These are phyloP conservation scores for Exophiala viscosa DNA, from an alignment of 2,329 filamentous ascomycete genomes.

Conservation along the genomic window DNA sequence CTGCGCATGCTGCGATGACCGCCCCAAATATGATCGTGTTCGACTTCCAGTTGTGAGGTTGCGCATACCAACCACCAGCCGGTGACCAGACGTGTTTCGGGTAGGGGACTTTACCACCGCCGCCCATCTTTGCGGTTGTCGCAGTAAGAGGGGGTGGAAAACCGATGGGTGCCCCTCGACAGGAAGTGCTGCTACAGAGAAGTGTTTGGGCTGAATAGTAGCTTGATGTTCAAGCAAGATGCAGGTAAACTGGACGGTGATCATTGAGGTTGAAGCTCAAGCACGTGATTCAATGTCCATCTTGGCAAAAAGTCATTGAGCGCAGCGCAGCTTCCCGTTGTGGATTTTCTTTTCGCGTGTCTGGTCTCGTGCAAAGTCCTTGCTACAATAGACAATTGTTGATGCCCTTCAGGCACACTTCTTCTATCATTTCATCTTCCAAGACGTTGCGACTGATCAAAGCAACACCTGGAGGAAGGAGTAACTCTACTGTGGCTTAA, in stretches of 20 bases:
- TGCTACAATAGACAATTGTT: no score
- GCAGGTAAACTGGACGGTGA: background rate
- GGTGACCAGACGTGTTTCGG: constrained; percentile 98
- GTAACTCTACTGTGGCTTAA: constrained; percentile 29
- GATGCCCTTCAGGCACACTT: no score
- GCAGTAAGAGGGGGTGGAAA: background rate
- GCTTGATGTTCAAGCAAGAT: background rate
- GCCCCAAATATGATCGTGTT: constrained; percentile 78
- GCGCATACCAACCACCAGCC: constrained; percentile 93
- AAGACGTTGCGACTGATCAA: background rate
- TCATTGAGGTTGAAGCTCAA: background rate
- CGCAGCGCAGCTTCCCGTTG: constrained; percentile 2
- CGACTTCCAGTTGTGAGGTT: constrained; percentile 88
- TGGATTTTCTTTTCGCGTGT: constrained; percentile 20
- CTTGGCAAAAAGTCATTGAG: constrained; percentile 6
- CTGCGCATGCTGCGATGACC: constrained; percentile 65
- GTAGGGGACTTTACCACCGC: constrained; percentile 74
- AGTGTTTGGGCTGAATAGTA: background rate
- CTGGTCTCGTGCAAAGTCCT: constrained; percentile 26
- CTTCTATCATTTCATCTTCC: background rate
- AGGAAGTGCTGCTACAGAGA: no score
- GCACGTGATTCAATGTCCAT: background rate
- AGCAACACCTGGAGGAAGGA: constrained; percentile 8
- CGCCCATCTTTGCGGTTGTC: constrained; percentile 53
- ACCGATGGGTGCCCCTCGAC: no score